Evolutionary conservation across 2,329 filamentous ascomycete genomes (phyloP).

Genomic region (Cadophora gregata): DNA sequence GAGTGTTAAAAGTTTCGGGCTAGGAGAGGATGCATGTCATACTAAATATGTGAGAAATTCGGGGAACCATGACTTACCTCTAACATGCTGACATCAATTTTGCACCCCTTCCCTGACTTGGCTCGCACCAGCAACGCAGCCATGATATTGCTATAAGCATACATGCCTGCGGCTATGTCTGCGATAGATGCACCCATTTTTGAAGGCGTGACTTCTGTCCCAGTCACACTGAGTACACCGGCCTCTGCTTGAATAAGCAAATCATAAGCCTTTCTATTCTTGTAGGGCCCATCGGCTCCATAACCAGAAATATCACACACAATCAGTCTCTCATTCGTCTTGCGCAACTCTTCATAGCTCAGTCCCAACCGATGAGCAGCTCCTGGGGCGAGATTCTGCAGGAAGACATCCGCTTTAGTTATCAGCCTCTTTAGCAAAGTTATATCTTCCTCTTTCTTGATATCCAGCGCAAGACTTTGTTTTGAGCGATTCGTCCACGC

Average conservation of each 20-base stretch:
- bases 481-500: conserved; percentile 21
- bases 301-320: conserved; percentile 19
- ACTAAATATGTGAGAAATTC: neutral
- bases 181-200: conserved; percentile 21
- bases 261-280: conserved; percentile 22
- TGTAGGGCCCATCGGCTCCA: conserved; percentile 14
- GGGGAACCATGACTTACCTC: neutral
- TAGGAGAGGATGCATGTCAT: neutral
- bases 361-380: conserved; percentile 11
- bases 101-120: conserved; percentile 20
- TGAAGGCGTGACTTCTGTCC: conserved; percentile 9
- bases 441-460: conserved; percentile 14
- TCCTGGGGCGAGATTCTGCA: conserved; percentile 18
- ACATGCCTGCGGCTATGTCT: conserved; percentile 21
- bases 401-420: conserved; percentile 18
- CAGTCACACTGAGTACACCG: conserved; percentile 13
- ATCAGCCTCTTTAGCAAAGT: conserved; percentile 16
- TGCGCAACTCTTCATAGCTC: conserved; percentile 18
- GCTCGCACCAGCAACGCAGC: conserved; percentile 17
- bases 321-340: conserved; percentile 18
- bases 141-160: conserved; percentile 24
- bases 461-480: conserved; percentile 19
- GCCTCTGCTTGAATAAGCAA: conserved; percentile 23
- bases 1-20: neutral
- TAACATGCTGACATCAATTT: conserved; percentile 22